Base-by-base conservation (phyloP, 805 yeast species). In the Candida ovalis region DNA sequence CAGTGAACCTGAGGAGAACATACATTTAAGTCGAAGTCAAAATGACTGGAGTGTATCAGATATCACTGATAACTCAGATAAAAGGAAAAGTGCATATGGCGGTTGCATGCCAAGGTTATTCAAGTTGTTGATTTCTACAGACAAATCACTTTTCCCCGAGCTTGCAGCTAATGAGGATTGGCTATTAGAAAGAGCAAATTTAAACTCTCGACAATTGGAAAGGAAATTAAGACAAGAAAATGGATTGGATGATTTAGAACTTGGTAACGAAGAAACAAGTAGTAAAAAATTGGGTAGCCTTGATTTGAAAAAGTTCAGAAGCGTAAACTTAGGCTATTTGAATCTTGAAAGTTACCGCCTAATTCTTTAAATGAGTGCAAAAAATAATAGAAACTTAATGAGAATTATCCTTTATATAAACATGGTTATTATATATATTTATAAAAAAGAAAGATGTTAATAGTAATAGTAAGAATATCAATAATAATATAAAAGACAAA, bases 291-390 rank as follows among this genome's bases (percentile, higher is more conserved):
- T 56, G 24, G 51, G 49, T 8, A 44, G 55, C 13, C 40, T 57
- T 3, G 49, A 55, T 21, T 35, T 63, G 8, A 47, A 35, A 24
- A 49, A 53, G 22, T 56, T 62, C 38, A 52, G 53, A 42, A 61
- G 61, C 18, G 59, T 62, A 4, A 50, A 54, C 32, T 41, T 64
- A 19, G 63, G 64, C 0, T 64, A 57, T 43, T 44, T 63, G 7
- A 56, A 53, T 24, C 46, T 64, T 10, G 57, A 60, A 42, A 61
- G 67, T 9, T 64, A 56, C 50, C 36, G 54, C 7, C 59, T 58
- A 25, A 41, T 50, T 19, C 24, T 49, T 35, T 43, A 35, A 38
- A 21, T 13, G n/a, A 19, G 19, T 24, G 7, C 17, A 17, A n/a
- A 19, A 4, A n/a, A 17, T 3, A 13, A 22, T n/a, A 12, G 5